A percentile compares a stretch with the other conserved stretches of the same genome.
Conservation (phyloP, 257 asterid genomes). For the Haberlea rhodopensis region DNA sequence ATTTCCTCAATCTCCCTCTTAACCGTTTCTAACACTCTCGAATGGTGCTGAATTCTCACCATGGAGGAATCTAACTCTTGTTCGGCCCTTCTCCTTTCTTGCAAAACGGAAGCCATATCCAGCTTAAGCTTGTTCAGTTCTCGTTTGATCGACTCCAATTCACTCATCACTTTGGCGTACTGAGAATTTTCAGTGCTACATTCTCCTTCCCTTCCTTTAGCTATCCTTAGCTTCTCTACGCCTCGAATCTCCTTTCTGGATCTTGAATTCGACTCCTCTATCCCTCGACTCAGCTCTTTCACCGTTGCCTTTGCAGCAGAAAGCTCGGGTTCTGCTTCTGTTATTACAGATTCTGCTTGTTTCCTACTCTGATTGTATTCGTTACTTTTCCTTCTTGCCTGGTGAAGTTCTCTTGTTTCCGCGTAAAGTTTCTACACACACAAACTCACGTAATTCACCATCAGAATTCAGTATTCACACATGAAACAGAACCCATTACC, state of each 20-base stretch:
- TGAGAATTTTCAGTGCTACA: constrained; percentile 28
- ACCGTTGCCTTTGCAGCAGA: constrained; percentile 46
- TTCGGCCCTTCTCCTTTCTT: constrained; percentile 61
- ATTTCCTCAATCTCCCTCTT: constrained; percentile 47
- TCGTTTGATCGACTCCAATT: constrained; percentile 55
- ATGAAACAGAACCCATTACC: constrained; percentile 14
- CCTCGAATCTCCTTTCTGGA: constrained; percentile 34
- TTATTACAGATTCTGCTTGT: constrained; percentile 35
- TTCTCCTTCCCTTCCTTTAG: constrained; percentile 31
- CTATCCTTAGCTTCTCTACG: constrained; percentile 44
- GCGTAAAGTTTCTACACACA: constrained; percentile 36
- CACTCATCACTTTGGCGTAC: constrained; percentile 44
- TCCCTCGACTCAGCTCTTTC: constrained; percentile 38
- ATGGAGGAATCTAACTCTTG: constrained; percentile 35
- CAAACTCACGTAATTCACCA: not conserved
- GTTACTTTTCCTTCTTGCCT: constrained; percentile 40
- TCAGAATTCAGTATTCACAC: constrained; percentile 9
- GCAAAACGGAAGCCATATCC: constrained; percentile 63
- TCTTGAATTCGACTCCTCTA: constrained; percentile 53
- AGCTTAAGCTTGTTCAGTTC: constrained; percentile 69
- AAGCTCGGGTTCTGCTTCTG: constrained; percentile 55
- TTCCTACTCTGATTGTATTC: constrained; percentile 33
- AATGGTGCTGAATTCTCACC: constrained; percentile 30
- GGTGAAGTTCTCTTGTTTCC: constrained; percentile 52
- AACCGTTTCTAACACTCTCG: constrained; percentile 45